phyloP scores from a whole-genome alignment of 208 protist species.

The Trypanosoma cruzi region DNA sequence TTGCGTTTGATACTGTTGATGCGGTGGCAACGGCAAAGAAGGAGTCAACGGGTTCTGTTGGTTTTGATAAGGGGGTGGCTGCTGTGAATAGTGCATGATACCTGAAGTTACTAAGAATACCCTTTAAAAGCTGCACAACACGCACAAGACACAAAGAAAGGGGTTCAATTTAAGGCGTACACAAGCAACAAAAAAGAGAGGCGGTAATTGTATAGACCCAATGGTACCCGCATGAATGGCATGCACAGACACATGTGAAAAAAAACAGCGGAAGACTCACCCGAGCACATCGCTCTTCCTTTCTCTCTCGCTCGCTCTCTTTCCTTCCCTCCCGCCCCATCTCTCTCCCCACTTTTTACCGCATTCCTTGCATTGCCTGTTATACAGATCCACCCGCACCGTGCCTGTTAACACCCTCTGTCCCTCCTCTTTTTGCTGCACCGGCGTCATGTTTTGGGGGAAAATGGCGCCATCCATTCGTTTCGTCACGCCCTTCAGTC shows the following conservation, averaged over 20 bases:
- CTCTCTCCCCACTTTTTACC: background rate
- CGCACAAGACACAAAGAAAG: too few species aligned
- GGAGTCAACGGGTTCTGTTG: background rate
- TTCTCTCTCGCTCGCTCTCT: background rate
- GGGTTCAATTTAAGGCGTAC: too few species aligned
- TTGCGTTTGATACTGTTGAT: slow-evolving; percentile 22
- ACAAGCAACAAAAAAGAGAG: too few species aligned
- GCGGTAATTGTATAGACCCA: too few species aligned
- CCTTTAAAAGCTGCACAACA: too few species aligned
- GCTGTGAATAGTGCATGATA: background rate
- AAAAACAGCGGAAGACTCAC: background rate
- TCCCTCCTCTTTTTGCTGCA: too few species aligned
- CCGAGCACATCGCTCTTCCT: too few species aligned
- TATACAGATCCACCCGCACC: background rate
- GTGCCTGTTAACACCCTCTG: background rate
- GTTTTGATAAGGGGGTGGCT: background rate
- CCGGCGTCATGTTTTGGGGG: too few species aligned
- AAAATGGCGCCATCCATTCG: too few species aligned
- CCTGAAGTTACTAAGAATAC: background rate
- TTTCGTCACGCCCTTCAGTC: slow-evolving; percentile 8
- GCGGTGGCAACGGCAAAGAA: slow-evolving; percentile 10
- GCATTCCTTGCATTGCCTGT: too few species aligned
- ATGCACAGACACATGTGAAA: background rate
- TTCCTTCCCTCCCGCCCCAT: background rate
- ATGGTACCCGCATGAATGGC: too few species aligned